A percentile compares a stretch with the other conserved stretches of the same genome.
Evolutionary conservation across 768 basidiomycete genomes (phyloP).

Genomic region (Russula compacta): DNA sequence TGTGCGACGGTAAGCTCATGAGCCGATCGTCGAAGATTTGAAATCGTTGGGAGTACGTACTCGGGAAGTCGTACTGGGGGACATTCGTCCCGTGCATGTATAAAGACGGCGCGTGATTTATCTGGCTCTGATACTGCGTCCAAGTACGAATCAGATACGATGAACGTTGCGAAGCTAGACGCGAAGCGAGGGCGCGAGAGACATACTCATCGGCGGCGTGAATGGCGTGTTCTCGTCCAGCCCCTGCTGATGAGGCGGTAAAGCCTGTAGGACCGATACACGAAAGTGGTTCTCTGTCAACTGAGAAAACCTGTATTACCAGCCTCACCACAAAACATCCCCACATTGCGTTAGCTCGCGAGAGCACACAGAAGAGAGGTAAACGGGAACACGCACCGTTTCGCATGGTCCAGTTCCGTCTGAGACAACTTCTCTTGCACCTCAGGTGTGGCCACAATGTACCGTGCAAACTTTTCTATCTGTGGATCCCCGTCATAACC

Average conservation of each 20-base stretch:
- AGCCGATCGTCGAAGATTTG: not conserved
- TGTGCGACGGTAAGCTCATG: not conserved
- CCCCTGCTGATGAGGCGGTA: constrained; percentile 69
- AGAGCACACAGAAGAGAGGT: not conserved
- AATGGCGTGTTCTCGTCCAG: constrained; percentile 68
- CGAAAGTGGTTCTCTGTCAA: constrained; percentile 72
- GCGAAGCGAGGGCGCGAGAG: not conserved
- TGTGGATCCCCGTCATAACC: constrained; percentile 25
- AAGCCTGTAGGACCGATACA: constrained; percentile 69
- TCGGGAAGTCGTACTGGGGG: constrained; percentile 59
- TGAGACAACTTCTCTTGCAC: constrained; percentile 74
- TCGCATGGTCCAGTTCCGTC: constrained; percentile 75
- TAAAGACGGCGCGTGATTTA: constrained; percentile 67
- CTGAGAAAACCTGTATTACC: constrained; percentile 51
- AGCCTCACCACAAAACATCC: not conserved
- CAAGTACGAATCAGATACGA: constrained; percentile 1
- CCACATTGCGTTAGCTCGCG: not conserved
- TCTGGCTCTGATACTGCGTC: constrained; percentile 68
- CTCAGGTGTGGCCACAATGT: constrained; percentile 60
- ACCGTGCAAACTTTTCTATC: constrained; percentile 85
- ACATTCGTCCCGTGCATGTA: constrained; percentile 66
- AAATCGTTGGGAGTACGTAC: constrained; percentile 32
- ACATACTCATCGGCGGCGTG: constrained; percentile 67
- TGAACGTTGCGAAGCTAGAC: not conserved
- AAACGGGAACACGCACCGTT: constrained; percentile 38